Percentiles rank a stretch among this genome's conserved stretches.
These are phyloP conservation scores for Diatrype stigma DNA, from an alignment of 2,329 filamentous ascomycete genomes.

Conservation along the genomic window DNA sequence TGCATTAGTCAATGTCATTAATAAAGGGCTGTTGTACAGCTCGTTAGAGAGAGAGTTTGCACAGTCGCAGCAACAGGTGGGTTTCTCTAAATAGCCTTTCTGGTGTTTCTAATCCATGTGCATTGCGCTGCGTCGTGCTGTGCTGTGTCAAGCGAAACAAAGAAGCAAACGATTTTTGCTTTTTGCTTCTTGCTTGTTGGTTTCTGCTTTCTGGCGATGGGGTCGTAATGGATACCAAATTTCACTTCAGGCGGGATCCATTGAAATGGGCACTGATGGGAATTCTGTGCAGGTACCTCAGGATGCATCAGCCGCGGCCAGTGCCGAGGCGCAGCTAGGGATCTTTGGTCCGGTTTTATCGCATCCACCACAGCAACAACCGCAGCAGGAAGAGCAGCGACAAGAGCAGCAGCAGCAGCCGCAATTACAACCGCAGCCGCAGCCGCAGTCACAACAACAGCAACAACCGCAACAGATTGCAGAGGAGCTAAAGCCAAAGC, in stretches of 20 bases:
- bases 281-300: conserved; percentile 44
- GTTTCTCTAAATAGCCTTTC: conserved; percentile 11
- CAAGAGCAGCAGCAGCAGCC: conserved; percentile 16
- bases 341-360: conserved; percentile 54
- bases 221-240: conserved; percentile 19
- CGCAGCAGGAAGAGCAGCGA: conserved; percentile 7
- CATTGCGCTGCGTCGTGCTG: conserved; percentile 2
- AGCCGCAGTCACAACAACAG: conserved; percentile 4
- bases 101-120: conserved; percentile 9
- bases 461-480: conserved; percentile 35
- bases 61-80: conserved; percentile 43
- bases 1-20: conserved; percentile 59
- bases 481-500: no score
- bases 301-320: conserved; percentile 37
- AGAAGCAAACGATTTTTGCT: background rate
- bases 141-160: conserved; percentile 12
- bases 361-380: conserved; percentile 34
- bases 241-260: conserved; percentile 19
- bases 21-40: conserved; percentile 60
- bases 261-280: conserved; percentile 35
- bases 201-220: conserved; percentile 9
- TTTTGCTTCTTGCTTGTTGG: background rate
- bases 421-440: conserved; percentile 17
- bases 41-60: conserved; percentile 54
- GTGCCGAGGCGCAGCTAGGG: conserved; percentile 45